Percentiles rank a stretch among this genome's conserved stretches.
These are phyloP conservation scores for Heliamphora exappendiculata DNA, from an alignment of 148 eudicot species.

Conservation along the genomic window DNA sequence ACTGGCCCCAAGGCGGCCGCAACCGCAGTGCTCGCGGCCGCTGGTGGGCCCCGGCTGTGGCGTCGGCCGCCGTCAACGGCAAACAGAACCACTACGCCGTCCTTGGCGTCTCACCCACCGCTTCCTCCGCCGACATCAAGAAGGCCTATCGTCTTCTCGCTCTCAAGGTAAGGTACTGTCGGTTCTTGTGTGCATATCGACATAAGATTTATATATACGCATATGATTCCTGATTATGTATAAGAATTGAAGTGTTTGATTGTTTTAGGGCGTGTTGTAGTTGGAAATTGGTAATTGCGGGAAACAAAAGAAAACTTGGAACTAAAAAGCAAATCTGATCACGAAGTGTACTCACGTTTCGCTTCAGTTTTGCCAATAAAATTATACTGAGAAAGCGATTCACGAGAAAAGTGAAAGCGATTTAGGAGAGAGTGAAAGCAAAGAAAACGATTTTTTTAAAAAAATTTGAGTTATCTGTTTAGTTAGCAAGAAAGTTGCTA, in stretches of 20 bases:
- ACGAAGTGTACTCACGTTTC: background rate
- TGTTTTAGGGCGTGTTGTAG: background rate
- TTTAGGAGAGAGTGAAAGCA: too few species aligned
- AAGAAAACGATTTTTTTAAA: too few species aligned
- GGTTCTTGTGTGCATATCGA: background rate
- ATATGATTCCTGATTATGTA: background rate
- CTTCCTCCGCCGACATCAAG: constrained; percentile 61
- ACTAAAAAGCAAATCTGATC: background rate
- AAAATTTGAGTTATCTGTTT: too few species aligned
- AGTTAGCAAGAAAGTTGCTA: too few species aligned
- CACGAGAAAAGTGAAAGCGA: too few species aligned
- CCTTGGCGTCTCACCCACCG: constrained; percentile 55
- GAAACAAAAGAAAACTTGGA: background rate
- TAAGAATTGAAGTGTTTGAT: background rate
- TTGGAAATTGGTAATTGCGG: too few species aligned
- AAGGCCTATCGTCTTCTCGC: constrained; percentile 83
- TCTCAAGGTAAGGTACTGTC: constrained; percentile 67
- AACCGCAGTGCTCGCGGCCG: constrained; percentile 9
- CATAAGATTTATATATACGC: background rate
- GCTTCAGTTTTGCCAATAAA: too few species aligned
- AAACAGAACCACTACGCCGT: constrained; percentile 54
- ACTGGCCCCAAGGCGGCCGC: constrained; percentile 1
- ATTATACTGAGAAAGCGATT: too few species aligned
- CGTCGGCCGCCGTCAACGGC: constrained; percentile 25
- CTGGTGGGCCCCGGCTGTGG: constrained; percentile 22